A percentile compares a stretch with the other conserved stretches of the same genome.
phyloP scores from a whole-genome alignment of 371 early-diverging fungal species.

The Apophysomyces elegans region DNA sequence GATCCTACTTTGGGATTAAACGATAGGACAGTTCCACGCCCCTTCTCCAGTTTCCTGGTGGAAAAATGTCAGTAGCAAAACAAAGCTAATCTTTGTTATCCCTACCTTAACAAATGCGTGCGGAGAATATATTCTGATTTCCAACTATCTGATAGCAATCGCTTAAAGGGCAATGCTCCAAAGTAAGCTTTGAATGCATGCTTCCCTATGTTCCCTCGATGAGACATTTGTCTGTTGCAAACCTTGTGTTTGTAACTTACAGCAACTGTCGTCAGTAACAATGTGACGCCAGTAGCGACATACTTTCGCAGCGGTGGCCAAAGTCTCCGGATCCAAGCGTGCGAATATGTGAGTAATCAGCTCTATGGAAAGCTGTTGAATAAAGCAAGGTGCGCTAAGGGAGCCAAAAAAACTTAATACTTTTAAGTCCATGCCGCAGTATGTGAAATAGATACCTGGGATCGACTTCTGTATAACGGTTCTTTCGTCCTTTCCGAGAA shows the following conservation, averaged over 20 bases:
- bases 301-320: conserved; percentile 41
- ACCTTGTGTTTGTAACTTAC: conserved; percentile 28
- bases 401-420: too few relatives aligned
- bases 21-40: conserved; percentile 42
- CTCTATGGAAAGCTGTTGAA: conserved; percentile 49
- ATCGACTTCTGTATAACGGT: conserved; percentile 12
- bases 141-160: conserved; percentile 49
- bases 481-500: conserved; percentile 16
- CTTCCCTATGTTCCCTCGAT: conserved; percentile 36
- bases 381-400: conserved; percentile 39
- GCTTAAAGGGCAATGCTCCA: conserved; percentile 45
- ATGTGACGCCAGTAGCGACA: conserved; percentile 54
- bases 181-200: conserved; percentile 54
- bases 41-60: conserved; percentile 53
- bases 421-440: neutral
- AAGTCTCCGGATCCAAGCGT: conserved; percentile 43
- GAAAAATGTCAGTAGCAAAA: neutral
- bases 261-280: conserved; percentile 50
- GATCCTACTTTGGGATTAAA: conserved; percentile 51
- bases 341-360: conserved; percentile 51
- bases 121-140: conserved; percentile 55
- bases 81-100: neutral
- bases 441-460: conserved; percentile 6
- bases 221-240: neutral
- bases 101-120: conserved; percentile 48